Conservation (phyloP, 2,329 filamentous ascomycete species). For the Knoxdaviesia capensis region DNA sequence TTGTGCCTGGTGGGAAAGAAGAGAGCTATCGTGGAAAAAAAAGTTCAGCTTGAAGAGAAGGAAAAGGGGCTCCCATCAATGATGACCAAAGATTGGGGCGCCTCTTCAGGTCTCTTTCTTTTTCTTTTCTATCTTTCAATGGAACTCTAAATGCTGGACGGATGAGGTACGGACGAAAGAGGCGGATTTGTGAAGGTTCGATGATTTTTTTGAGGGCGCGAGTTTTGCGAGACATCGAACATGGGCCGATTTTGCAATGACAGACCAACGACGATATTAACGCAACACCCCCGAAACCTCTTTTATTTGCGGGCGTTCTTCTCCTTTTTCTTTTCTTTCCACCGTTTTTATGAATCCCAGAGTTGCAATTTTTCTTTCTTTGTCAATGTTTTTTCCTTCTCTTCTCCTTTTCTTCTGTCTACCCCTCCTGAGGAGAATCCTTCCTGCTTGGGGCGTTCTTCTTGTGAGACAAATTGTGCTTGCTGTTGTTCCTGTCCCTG, state of each 20-base stretch:
- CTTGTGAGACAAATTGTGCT: not conserved
- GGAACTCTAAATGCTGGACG: too few species aligned
- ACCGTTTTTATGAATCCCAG: slow-evolving; percentile 2
- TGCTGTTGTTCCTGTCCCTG: slow-evolving; percentile 5
- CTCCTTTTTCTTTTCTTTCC: slow-evolving; percentile 6
- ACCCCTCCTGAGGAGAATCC: not conserved
- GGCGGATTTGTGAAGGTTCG: too few species aligned
- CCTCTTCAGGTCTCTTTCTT: not conserved
- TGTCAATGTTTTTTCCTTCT: slow-evolving; percentile 4
- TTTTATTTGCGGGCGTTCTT: slow-evolving; percentile 1
- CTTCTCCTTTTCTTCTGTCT: slow-evolving; percentile 2
- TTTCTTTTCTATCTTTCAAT: not conserved
- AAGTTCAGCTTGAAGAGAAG: too few species aligned
- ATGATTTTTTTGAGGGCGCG: too few species aligned
- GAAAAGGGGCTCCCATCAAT: too few species aligned
- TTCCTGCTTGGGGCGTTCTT: too few species aligned
- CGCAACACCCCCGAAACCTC: not conserved
- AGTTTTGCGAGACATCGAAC: too few species aligned
- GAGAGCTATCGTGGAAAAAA: too few species aligned
- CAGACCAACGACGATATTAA: not conserved
- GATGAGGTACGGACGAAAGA: too few species aligned
- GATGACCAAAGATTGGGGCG: not conserved
- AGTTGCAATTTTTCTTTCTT: slow-evolving; percentile 5
- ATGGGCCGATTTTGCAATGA: not conserved
- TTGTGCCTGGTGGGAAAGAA: too few species aligned